These are phyloP conservation scores for Tolypocladium tundrense DNA, from an alignment of 2,329 filamentous ascomycete genomes.

Conservation along the genomic window DNA sequence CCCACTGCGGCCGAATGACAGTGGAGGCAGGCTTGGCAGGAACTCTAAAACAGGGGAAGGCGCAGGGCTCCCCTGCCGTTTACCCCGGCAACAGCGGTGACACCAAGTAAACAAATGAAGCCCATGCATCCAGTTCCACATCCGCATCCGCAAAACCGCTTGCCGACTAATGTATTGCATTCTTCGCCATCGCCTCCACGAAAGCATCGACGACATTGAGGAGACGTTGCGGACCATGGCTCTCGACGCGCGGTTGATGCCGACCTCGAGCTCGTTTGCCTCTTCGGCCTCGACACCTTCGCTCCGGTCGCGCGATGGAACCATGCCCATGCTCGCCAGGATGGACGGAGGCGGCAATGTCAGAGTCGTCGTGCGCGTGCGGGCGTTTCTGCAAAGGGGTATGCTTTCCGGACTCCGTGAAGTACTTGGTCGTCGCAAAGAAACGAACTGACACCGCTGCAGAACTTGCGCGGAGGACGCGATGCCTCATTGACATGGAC, in stretches of 20 bases:
- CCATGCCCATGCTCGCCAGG: constrained; percentile 44
- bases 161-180: constrained; percentile 24
- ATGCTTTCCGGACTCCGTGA: background rate
- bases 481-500: constrained; percentile 89
- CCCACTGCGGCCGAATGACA: background rate
- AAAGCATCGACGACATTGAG: constrained; percentile 27
- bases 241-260: constrained; percentile 34
- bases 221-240: constrained; percentile 30
- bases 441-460: constrained; percentile 1
- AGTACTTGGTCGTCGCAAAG: too few species aligned
- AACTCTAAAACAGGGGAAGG: background rate
- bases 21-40: background rate
- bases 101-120: constrained; percentile 23
- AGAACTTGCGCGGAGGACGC: constrained; percentile 74
- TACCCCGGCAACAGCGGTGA: constrained; percentile 23
- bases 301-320: constrained; percentile 60
- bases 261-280: constrained; percentile 24
- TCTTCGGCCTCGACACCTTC: constrained; percentile 74
- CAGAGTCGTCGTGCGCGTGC: constrained; percentile 69
- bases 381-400: constrained; percentile 69
- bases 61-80: constrained; percentile 11
- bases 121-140: background rate
- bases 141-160: background rate
- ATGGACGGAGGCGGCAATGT: constrained; percentile 65
- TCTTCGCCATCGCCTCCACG: constrained; percentile 29